Percentiles rank a stretch among this genome's conserved stretches.
phyloP scores from a whole-genome alignment of 140 eudicot species.

The Oenanthe javanica region DNA sequence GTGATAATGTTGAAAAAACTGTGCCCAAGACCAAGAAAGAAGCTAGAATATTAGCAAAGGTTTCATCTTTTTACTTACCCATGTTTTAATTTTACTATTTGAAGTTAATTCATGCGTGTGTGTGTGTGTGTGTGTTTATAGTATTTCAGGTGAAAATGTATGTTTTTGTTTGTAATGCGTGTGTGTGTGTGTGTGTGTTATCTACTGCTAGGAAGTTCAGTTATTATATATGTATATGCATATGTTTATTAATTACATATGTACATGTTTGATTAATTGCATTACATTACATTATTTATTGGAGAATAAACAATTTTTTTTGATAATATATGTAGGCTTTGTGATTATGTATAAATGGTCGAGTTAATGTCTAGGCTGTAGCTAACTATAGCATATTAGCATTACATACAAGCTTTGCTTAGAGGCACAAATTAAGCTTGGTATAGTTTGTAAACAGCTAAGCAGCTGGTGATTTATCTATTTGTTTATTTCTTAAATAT shows the following conservation, averaged over 20 bases:
- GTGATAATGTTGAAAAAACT: constrained; percentile 10
- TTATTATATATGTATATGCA: too few species aligned
- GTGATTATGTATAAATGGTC: not conserved
- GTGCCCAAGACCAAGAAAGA: constrained; percentile 47
- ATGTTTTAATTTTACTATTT: not conserved
- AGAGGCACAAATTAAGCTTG: not conserved
- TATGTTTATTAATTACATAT: too few species aligned
- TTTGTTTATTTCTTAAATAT: not conserved
- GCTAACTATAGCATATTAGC: too few species aligned
- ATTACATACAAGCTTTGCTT: not conserved
- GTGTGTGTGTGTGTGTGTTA: too few species aligned
- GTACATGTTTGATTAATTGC: not conserved
- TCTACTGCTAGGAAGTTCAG: too few species aligned
- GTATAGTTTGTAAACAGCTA: not conserved
- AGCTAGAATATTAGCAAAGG: constrained; percentile 53
- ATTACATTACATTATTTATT: not conserved
- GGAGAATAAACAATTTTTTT: not conserved
- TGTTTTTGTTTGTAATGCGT: too few species aligned
- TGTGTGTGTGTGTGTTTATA: not conserved
- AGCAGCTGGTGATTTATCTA: not conserved
- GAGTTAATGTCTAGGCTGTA: not conserved
- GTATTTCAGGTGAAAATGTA: not conserved
- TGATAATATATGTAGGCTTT: not conserved
- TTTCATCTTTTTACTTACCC: constrained; percentile 7
- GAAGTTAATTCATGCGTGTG: not conserved